Evolutionary conservation across 768 basidiomycete species (phyloP).

Genomic region (Phaeotremella fagi): DNA sequence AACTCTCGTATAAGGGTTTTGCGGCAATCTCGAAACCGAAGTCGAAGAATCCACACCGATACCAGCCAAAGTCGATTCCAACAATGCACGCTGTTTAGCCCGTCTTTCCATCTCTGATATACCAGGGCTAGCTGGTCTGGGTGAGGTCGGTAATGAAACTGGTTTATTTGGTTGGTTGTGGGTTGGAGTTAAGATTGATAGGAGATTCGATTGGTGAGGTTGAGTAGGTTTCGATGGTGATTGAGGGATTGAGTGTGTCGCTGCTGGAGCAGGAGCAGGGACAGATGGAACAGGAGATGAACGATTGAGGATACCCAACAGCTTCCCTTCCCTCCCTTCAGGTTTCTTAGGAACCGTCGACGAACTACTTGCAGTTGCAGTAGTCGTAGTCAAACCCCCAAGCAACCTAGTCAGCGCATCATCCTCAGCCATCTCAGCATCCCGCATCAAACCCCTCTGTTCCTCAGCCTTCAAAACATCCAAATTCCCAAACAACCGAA

Average conservation of each 20-base stretch:
- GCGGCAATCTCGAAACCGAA: not conserved
- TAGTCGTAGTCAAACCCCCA: not conserved
- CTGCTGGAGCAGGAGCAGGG: not conserved
- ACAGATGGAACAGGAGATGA: not conserved
- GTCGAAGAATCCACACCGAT: conserved; percentile 14
- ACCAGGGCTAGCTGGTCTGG: conserved; percentile 12
- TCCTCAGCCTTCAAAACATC: not conserved
- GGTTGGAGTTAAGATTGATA: conserved; percentile 22
- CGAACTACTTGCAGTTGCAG: not conserved
- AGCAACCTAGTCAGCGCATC: conserved; percentile 29
- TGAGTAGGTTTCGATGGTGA: conserved; percentile 50
- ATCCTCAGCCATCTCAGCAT: conserved; percentile 23
- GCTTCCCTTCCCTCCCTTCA: conserved; percentile 18
- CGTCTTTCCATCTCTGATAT: conserved; percentile 15
- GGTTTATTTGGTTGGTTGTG: conserved; percentile 7
- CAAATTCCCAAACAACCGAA: conserved; percentile 29
- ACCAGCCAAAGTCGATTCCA: conserved; percentile 33
- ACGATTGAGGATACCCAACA: conserved; percentile 27
- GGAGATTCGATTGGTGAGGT: conserved; percentile 41
- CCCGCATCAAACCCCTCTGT: not conserved
- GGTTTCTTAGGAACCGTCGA: not conserved
- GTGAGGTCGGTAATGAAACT: conserved; percentile 27
- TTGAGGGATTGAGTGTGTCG: not conserved
- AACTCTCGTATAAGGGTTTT: not conserved
- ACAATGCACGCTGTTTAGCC: conserved; percentile 28